Base-by-base conservation (phyloP, 768 basidiomycete genomes). In the Myochromella boudieri region DNA sequence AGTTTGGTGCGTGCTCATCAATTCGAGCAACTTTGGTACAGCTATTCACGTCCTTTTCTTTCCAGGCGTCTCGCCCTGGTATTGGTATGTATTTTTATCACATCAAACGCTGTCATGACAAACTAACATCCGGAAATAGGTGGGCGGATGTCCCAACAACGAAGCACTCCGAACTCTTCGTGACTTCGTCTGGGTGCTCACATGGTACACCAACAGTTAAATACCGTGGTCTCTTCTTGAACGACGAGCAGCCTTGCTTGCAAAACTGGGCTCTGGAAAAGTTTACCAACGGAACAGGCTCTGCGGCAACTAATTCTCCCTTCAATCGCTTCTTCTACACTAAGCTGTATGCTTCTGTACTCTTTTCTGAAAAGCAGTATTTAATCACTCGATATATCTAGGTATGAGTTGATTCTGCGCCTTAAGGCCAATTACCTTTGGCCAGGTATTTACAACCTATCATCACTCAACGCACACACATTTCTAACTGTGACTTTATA, bases 91-190 rank as follows among this genome's bases (percentile, higher is more conserved):
- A 8, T 48, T 15, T 26, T 51, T 40, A 37, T 38, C 15, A 34
- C 25, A 21, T 21, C 29, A 31, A n/a, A n/a, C 14, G 33, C n/a
- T 34, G 33, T n/a, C 7, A 34, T 37, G 15, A 29, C 32, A 44
- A 33, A 33, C 37, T 21, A 22, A 25, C 3, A 12, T 38, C n/a
- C 36, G 27, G 38, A 37, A 44, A 52, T 64, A 84, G 80, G 80
- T 89, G 86, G 86, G 82, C 84, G 18, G 85, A 89, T 62, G 85
- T 85, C 17, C 82, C 82, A 10, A 71, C 74, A 1, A 76, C 75
- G n/a, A 67, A 69, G 27, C 74, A 82, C 28, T 60, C 68, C 14
- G 61, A 75, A 17, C 50, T 87, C 20, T 80, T 75, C 53, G 73
- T 80, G 4, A 48, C 69, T 2, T 51, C 68, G 15, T 55, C 59